Evolutionary conservation across 176 grass and related monocot species (phyloP), one percentile per base, ranked within the genome.

Genomic region (Rhynchospora tenuis): DNA sequence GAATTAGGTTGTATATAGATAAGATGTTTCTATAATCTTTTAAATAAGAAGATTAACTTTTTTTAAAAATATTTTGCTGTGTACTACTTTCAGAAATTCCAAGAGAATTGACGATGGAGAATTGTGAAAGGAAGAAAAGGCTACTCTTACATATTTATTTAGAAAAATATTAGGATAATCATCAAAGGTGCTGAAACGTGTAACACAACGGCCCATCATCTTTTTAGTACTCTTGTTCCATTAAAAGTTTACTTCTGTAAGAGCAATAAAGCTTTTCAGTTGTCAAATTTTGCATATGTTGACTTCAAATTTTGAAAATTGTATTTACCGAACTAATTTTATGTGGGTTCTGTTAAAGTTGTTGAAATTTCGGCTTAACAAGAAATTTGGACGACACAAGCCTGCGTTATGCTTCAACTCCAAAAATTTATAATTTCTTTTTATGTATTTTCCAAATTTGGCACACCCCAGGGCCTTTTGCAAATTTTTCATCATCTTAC

Each of bases 1-100:
- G 16, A 12, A 45, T 19, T 42, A 44, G 16, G 56, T 60, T 14
- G 10, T 44, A 59, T 80, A 45, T 76, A 24, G 43, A 13, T 54
- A 24, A 28, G 14, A 24, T 78, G 24, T 56, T 24, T 27, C 14
- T 2, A n/a, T 78, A 17, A 31, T 10, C 31, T 31, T 76, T 26
- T 13, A 52, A 57, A 55, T 13, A 52, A 78, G 27, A 23, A 58
- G 27, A 22, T 63, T 51, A 19, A 82, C 17, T 51, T 82, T 27
- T 42, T 31, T 38, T n/a, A n/a, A n/a, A n/a, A n/a, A n/a, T n/a
- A n/a, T n/a, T n/a, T n/a, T n/a, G n/a, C n/a, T n/a, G n/a, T n/a
- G n/a, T n/a, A n/a, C n/a, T 26, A 47, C 45, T 82, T 68, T 50
- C 14, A 82, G 80, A 66, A 65, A 81, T 63, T 46, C 78, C n/a